A percentile compares a stretch with the other conserved stretches of the same genome.
These are phyloP conservation scores for Verticillium isaacii DNA, from an alignment of 2,329 filamentous ascomycete species.

Conservation along the genomic window DNA sequence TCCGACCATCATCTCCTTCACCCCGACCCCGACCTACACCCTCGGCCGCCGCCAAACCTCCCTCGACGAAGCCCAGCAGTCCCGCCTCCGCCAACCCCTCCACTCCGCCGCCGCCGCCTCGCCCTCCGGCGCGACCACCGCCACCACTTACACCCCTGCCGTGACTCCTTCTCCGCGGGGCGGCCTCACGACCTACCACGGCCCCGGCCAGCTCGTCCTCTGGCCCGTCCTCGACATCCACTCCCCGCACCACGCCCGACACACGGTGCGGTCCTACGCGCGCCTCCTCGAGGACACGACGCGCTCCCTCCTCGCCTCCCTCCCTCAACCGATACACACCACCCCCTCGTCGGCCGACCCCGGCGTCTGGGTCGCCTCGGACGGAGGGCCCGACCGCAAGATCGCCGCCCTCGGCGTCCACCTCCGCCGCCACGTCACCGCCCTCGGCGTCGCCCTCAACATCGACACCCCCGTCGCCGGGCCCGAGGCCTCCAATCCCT, in stretches of 20 bases:
- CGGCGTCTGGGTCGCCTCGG: conserved; percentile 67
- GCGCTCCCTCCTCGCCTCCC: conserved; percentile 53
- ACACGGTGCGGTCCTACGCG: conserved; percentile 74
- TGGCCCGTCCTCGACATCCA: conserved; percentile 87
- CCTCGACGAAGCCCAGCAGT: conserved; percentile 40
- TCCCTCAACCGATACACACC: conserved; percentile 49
- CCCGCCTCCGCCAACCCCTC: conserved; percentile 37
- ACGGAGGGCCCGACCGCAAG: conserved; percentile 51
- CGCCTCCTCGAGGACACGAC: conserved; percentile 72
- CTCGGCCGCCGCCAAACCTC: conserved; percentile 74
- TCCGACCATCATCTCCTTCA: conserved; percentile 76
- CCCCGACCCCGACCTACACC: conserved; percentile 80
- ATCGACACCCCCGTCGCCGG: conserved; percentile 53
- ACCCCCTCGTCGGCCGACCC: conserved; percentile 66
- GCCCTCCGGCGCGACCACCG: conserved; percentile 19
- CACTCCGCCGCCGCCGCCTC: conserved; percentile 17
- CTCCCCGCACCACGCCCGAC: conserved; percentile 43
- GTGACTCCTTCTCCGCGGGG: conserved; percentile 73
- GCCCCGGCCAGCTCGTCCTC: conserved; percentile 86
- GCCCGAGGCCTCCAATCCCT: conserved; percentile 39
- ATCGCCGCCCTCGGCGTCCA: conserved; percentile 93
- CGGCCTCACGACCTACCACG: conserved; percentile 91
- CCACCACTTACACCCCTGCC: conserved; percentile 41
- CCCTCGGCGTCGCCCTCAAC: conserved; percentile 81
- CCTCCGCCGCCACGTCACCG: conserved; percentile 75